Conservation (phyloP, 169 alveolate genomes). For the Theileria parva region DNA sequence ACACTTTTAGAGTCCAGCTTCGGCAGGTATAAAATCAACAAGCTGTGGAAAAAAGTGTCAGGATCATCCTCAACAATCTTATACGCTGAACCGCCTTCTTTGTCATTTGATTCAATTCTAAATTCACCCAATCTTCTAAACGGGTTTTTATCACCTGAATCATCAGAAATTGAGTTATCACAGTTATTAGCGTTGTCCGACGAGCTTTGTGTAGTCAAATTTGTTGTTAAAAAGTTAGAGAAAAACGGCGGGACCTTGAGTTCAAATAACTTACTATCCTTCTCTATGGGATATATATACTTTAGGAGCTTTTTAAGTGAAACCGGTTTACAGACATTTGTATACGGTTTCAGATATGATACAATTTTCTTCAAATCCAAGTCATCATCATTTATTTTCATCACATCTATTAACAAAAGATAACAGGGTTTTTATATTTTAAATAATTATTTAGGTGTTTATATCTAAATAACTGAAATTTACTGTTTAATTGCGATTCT, state of each 20-base stretch:
- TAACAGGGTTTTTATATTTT: not conserved
- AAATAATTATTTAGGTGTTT: too few relatives aligned
- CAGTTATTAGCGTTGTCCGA: not conserved
- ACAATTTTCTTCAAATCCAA: not conserved
- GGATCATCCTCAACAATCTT: constrained; percentile 2
- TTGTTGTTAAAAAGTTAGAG: constrained; percentile 3
- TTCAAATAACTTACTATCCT: not conserved
- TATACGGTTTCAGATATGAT: constrained; percentile 36
- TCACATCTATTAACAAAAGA: not conserved
- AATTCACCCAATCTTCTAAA: constrained; percentile 8
- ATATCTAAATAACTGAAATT: not conserved
- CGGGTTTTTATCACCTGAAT: not conserved
- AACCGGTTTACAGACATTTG: constrained; percentile 44
- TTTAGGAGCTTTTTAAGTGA: constrained; percentile 47
- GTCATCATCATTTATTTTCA: not conserved
- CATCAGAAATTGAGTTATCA: not conserved
- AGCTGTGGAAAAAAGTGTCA: constrained; percentile 46
- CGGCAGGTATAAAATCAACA: constrained; percentile 52
- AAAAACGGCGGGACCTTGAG: constrained; percentile 30
- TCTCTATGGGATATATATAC: constrained; percentile 58
- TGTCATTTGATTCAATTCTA: not conserved
- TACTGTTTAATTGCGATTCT: constrained; percentile 28
- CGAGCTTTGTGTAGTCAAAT: not conserved
- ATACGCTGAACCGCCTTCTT: not conserved
- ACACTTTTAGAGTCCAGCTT: constrained; percentile 22